These are phyloP conservation scores for Chaetomium sp. DNA, from an alignment of 2,329 filamentous ascomycete genomes.

Conservation along the genomic window DNA sequence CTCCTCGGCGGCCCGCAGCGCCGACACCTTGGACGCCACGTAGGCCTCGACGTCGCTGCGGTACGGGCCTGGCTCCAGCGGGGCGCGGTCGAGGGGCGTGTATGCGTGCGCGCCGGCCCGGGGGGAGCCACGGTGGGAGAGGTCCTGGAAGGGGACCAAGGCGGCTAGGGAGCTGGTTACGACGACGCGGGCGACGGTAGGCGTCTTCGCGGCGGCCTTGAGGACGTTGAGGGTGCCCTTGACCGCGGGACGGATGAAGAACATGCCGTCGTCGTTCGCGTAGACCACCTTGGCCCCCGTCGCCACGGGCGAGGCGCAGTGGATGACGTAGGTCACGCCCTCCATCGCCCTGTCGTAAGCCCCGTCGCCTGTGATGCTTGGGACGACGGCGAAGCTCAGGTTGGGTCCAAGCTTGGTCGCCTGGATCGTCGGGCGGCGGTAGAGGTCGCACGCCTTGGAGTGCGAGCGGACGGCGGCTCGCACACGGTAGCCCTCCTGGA, in stretches of 20 bases:
- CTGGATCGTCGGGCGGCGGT: conserved; percentile 35
- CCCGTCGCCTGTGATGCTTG: conserved; percentile 36
- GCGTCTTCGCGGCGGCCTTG: conserved; percentile 31
- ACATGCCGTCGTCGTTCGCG: conserved; percentile 20
- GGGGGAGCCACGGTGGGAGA: too few relatives aligned
- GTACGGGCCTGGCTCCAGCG: conserved; percentile 37
- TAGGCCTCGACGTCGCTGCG: conserved; percentile 41
- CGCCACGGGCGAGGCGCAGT: conserved; percentile 35
- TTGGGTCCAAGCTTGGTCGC: conserved; percentile 31
- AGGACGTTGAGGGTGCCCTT: conserved; percentile 35
- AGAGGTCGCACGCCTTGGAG: conserved; percentile 4
- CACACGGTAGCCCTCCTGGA: conserved; percentile 42
- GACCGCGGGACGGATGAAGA: conserved; percentile 30
- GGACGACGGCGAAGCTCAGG: conserved; percentile 40
- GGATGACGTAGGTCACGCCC: conserved; percentile 38
- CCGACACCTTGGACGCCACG: conserved; percentile 42
- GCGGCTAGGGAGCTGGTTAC: conserved; percentile 38
- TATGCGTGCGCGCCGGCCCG: too few relatives aligned
- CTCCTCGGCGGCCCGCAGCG: conserved; percentile 40
- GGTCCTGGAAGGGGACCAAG: conserved; percentile 12
- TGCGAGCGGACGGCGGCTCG: conserved; percentile 42
- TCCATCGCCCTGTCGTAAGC: conserved; percentile 42
- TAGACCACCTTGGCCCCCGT: conserved; percentile 27
- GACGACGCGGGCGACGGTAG: conserved; percentile 35
- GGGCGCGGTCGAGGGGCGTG: conserved; percentile 39